Evolutionary conservation across 2,329 filamentous ascomycete genomes (phyloP), one percentile per base, ranked within the genome.

Genomic region (Clarireedia monteithiana): DNA sequence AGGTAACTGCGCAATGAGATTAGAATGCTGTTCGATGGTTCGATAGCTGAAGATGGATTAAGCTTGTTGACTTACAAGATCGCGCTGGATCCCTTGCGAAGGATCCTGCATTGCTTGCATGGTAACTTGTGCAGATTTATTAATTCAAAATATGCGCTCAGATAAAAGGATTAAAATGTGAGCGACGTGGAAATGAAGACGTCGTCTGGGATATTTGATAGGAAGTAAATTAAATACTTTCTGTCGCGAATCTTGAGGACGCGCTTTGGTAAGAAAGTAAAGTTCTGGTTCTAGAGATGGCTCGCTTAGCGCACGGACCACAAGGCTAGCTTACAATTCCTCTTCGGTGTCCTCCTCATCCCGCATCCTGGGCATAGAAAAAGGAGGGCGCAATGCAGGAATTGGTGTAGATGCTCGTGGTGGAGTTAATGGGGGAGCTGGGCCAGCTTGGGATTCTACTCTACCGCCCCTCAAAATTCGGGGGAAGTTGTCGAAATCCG

Each of bases 71-170:
- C 71, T 59, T 72, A 76, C 74, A 68, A 77, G 64, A 58, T 74
- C 71, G 62, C 65, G 69, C 59, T 72, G 71, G 56, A 77, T 71
- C 60, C 73, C 73, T 63, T 70, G 69, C 36, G 53, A 51, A 50
- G 74, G 74, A 59, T 76, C 73, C 61, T 73, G 72, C 73, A 76
- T 75, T 40, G 50, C 54, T 45, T 56, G 54, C 54, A 56, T 56
- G 20, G 27, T 55, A 27, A 30, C 42, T n/a, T 6, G 39, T 42
- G 39, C 5, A 42, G 9, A 7, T 42, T 6, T 5, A 42, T 14
- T 9, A 42, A 42, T 20, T 20, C 39, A 14, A 14, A 7, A 20
- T 9, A 20, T 42, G 39, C 39, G n/a, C 39, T 5, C 7, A 42
- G 15, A n/a, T 14, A 42, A 0, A 15, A 6, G 17, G 6, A 42